phyloP scores from a whole-genome alignment of 176 grass and related monocot species.

The Tillandsia leiboldiana region DNA sequence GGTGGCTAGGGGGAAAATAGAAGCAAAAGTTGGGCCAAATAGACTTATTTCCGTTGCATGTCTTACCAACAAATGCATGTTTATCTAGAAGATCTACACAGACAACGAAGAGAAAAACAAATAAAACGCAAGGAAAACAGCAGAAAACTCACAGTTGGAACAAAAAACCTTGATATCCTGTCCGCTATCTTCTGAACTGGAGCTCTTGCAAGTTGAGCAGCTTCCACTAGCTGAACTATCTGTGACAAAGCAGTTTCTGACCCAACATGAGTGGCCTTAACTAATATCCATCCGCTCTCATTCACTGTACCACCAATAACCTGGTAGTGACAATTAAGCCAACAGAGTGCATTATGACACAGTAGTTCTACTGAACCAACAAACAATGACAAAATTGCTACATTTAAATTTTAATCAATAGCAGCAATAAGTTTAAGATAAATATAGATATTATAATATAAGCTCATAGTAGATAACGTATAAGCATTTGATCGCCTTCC shows the following conservation, averaged over 20 bases:
- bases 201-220: conserved; percentile 91
- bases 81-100: background rate
- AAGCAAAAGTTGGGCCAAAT: too few species aligned
- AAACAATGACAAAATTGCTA: background rate
- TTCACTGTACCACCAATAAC: conserved; percentile 99
- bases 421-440: background rate
- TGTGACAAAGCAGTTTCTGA: conserved; percentile 92
- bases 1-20: too few species aligned
- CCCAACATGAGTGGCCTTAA: conserved; percentile 94
- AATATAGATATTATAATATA: too few species aligned
- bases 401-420: conserved; percentile 34
- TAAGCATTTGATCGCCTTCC: too few species aligned
- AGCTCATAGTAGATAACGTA: too few species aligned
- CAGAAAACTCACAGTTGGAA: conserved; percentile 68
- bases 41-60: too few species aligned
- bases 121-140: background rate
- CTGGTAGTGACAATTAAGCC: conserved; percentile 22
- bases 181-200: conserved; percentile 92
- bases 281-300: conserved; percentile 83
- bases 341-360: conserved; percentile 5
- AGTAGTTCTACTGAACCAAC: conserved; percentile 6
- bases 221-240: conserved; percentile 98
- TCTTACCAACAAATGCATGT: too few species aligned
- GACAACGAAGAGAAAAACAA: background rate
- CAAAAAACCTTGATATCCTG: conserved; percentile 83